Conservation (phyloP, 768 basidiomycete species). For the Dendrothele bispora region DNA sequence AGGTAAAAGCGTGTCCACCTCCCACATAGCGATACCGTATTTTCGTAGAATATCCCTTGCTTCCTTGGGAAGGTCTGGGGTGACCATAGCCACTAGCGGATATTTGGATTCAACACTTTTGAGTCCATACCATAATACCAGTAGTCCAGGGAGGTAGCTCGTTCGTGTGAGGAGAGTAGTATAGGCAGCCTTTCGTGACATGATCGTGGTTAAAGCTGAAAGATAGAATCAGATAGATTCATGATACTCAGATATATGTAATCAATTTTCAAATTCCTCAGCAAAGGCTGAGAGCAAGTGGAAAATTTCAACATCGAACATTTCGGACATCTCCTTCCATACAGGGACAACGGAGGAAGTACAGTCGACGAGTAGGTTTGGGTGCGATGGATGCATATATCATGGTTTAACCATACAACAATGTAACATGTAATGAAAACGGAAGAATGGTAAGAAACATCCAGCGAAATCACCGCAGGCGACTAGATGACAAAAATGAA, state of each 20-base stretch:
- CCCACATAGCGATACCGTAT: constrained; percentile 52
- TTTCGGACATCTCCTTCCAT: constrained; percentile 5
- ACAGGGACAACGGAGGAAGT: too few species aligned
- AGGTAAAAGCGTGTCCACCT: constrained; percentile 63
- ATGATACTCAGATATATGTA: too few species aligned
- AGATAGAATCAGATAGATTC: too few species aligned
- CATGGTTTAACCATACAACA: too few species aligned
- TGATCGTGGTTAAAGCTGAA: constrained; percentile 5
- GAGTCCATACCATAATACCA: constrained; percentile 61
- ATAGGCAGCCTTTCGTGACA: constrained; percentile 41
- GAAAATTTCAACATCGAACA: not conserved
- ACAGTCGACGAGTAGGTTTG: too few species aligned
- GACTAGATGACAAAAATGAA: constrained; percentile 20
- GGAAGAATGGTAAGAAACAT: not conserved
- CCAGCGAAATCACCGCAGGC: constrained; percentile 32
- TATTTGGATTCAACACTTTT: constrained; percentile 58
- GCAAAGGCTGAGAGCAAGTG: not conserved
- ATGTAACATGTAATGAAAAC: constrained; percentile 5
- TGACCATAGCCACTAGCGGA: constrained; percentile 80
- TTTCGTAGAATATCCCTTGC: constrained; percentile 51
- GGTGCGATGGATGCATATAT: too few species aligned
- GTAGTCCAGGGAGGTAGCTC: constrained; percentile 57
- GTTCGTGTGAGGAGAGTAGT: constrained; percentile 46
- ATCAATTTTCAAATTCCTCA: too few species aligned
- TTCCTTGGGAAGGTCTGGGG: constrained; percentile 52